Evolutionary conservation across 2,329 filamentous ascomycete species (phyloP).

Genomic region (Phaeosphaeria sp.): DNA sequence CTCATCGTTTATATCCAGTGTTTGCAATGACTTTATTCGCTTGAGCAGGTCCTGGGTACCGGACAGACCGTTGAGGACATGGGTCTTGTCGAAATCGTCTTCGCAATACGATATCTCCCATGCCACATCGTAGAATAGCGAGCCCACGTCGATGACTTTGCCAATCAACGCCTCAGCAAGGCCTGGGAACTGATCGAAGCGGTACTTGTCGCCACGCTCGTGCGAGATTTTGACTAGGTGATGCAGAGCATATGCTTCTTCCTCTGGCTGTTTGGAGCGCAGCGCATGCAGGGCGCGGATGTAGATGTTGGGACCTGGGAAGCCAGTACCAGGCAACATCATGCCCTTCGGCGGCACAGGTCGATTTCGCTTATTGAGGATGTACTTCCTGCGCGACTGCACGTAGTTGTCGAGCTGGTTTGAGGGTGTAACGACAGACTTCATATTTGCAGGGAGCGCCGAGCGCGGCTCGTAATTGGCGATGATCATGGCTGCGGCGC

Average conservation of each 20-base stretch:
- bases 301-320: slow-evolving; percentile 87
- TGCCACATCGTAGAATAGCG: slow-evolving; percentile 79
- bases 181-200: slow-evolving; percentile 88
- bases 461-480: slow-evolving; percentile 74
- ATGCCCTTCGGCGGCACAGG: slow-evolving; percentile 54
- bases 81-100: slow-evolving; percentile 52
- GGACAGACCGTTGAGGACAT: slow-evolving; percentile 68
- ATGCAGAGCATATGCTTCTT: slow-evolving; percentile 92
- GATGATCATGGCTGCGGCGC: slow-evolving; percentile 62
- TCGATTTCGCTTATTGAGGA: slow-evolving; percentile 53
- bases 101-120: slow-evolving; percentile 79
- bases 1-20: slow-evolving; percentile 67
- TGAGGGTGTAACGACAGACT: slow-evolving; percentile 76
- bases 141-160: slow-evolving; percentile 79
- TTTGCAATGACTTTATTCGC: slow-evolving; percentile 68
- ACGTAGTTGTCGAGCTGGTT: slow-evolving; percentile 75
- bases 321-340: slow-evolving; percentile 70
- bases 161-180: slow-evolving; percentile 88
- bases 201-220: slow-evolving; percentile 93
- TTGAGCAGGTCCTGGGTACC: slow-evolving; percentile 77
- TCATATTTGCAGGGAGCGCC: slow-evolving; percentile 69
- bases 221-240: slow-evolving; percentile 95
- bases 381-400: slow-evolving; percentile 61
- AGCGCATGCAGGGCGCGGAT: slow-evolving; percentile 84
- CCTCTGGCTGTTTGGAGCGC: slow-evolving; percentile 77